These are phyloP conservation scores for Dothidotthia symphoricarpi DNA, from an alignment of 2,329 filamentous ascomycete species.

Conservation along the genomic window DNA sequence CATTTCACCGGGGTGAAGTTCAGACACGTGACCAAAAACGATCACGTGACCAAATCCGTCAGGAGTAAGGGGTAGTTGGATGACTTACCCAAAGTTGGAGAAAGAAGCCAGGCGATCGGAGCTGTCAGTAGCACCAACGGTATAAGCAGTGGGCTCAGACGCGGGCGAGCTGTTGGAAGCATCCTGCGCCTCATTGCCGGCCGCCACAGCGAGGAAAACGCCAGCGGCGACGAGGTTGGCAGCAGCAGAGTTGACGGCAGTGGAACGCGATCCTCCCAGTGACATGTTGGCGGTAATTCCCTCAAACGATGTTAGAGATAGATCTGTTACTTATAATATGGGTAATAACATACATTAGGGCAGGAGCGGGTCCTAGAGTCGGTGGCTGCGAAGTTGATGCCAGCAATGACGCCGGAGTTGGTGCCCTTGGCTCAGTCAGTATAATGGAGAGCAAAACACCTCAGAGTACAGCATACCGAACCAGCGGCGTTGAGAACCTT, in stretches of 20 bases:
- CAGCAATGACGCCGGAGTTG: constrained; percentile 42
- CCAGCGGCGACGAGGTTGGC: constrained; percentile 38
- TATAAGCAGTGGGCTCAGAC: constrained; percentile 41
- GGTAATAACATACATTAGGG: too few species aligned
- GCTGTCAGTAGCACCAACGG: constrained; percentile 43
- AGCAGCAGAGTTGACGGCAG: constrained; percentile 41
- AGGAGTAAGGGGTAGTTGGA: too few species aligned
- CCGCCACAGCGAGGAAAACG: constrained; percentile 44
- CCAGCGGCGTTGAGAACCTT: constrained; percentile 42
- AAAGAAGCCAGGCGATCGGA: constrained; percentile 39
- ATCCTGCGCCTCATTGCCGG: constrained; percentile 39
- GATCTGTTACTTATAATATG: too few species aligned
- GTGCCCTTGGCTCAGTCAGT: constrained; percentile 31
- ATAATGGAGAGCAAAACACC: constrained; percentile 1
- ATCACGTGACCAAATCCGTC: too few species aligned
- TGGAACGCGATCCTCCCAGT: constrained; percentile 41
- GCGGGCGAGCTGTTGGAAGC: constrained; percentile 40
- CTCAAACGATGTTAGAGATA: too few species aligned
- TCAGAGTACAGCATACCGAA: constrained; percentile 26
- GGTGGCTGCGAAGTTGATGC: constrained; percentile 40
- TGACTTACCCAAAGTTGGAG: constrained; percentile 46
- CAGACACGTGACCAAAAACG: too few species aligned
- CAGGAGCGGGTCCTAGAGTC: constrained; percentile 36
- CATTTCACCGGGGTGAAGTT: too few species aligned
- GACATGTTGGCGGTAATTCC: constrained; percentile 43